phyloP scores from a whole-genome alignment of 192 early-diverging fungal species.

The Umbelopsis sp. region DNA sequence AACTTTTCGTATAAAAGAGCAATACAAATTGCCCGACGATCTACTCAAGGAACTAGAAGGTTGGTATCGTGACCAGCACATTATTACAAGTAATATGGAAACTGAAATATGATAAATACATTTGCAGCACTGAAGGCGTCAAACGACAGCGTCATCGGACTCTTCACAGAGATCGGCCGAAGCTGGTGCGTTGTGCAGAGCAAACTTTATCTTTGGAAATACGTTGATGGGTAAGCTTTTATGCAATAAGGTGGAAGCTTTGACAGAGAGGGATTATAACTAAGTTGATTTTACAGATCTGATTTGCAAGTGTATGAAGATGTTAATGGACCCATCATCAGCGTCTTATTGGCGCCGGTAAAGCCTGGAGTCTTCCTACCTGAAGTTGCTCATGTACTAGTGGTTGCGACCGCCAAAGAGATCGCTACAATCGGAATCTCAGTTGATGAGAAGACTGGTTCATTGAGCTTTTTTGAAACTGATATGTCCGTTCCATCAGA shows the following conservation, averaged over 20 bases:
- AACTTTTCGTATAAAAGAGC: slow-evolving; percentile 2
- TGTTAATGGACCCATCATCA: slow-evolving; percentile 84
- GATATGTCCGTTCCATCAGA: slow-evolving; percentile 81
- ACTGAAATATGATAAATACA: not conserved
- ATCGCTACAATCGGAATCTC: slow-evolving; percentile 81
- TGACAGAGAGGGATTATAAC: not conserved
- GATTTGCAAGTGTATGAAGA: slow-evolving; percentile 81
- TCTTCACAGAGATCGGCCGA: slow-evolving; percentile 87
- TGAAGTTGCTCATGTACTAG: slow-evolving; percentile 80
- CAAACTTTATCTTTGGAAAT: slow-evolving; percentile 91
- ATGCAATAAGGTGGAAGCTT: not conserved
- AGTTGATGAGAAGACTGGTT: slow-evolving; percentile 36
- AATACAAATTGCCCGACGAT: slow-evolving; percentile 4
- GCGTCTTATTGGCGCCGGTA: slow-evolving; percentile 78
- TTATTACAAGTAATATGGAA: not conserved
- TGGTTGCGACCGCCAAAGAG: slow-evolving; percentile 84
- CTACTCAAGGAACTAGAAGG: slow-evolving; percentile 5
- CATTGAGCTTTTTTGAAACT: slow-evolving; percentile 74
- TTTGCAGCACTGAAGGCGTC: not conserved
- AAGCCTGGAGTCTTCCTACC: slow-evolving; percentile 78
- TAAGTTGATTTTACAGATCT: slow-evolving; percentile 26
- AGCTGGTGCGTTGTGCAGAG: slow-evolving; percentile 93
- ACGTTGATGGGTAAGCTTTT: slow-evolving; percentile 62
- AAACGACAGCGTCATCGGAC: slow-evolving; percentile 72
- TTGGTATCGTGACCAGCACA: not conserved